These are phyloP conservation scores for Mollisia scopiformis DNA, from an alignment of 2,329 filamentous ascomycete species.

Conservation along the genomic window DNA sequence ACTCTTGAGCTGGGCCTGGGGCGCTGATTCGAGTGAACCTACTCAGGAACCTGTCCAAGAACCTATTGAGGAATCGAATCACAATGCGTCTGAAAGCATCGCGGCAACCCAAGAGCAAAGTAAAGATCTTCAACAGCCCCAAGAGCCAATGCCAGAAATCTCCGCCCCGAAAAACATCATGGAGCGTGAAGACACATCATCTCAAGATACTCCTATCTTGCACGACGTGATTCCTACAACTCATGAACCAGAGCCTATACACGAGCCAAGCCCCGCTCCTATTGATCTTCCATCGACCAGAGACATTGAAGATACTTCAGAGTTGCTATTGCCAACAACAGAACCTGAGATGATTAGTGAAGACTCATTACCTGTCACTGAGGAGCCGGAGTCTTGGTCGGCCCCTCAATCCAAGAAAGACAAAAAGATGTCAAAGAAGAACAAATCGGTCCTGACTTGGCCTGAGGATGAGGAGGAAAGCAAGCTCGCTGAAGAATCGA, in stretches of 20 bases:
- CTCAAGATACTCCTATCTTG: neutral
- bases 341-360: neutral
- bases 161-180: neutral
- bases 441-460: neutral
- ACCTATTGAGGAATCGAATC: neutral
- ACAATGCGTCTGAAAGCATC: neutral
- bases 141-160: slow-evolving; percentile 10
- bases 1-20: neutral
- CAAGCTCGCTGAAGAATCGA: neutral
- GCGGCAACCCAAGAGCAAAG: neutral
- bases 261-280: neutral
- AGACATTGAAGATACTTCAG: neutral
- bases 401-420: slow-evolving; percentile 11
- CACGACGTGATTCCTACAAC: neutral
- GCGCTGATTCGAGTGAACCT: neutral
- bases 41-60: neutral
- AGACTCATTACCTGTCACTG: neutral
- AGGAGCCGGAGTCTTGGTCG: neutral
- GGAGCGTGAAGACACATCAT: neutral
- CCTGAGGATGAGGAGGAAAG: neutral
- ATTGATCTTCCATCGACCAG: neutral
- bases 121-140: neutral
- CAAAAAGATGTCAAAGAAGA: slow-evolving; percentile 34
- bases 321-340: neutral
- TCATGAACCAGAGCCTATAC: neutral